phyloP scores from a whole-genome alignment of 441 rosid species.

The Flueggea neowawraea region DNA sequence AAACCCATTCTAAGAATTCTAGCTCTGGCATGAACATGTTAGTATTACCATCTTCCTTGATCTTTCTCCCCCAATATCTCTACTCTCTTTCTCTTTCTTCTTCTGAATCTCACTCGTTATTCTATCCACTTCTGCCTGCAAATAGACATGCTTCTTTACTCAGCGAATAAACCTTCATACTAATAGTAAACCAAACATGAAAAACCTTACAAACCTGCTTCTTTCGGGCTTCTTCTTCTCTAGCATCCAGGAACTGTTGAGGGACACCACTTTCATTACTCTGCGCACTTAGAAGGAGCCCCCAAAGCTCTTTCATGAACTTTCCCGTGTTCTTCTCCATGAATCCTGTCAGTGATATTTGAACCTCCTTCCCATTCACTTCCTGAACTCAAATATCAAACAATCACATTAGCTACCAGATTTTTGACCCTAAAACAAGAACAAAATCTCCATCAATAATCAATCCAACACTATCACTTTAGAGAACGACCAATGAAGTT shows the following conservation, averaged over 20 bases:
- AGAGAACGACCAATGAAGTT: constrained; percentile 4
- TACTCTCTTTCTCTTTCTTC: constrained; percentile 66
- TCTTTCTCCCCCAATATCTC: constrained; percentile 49
- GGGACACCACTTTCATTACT: constrained; percentile 91
- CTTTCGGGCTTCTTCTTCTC: constrained; percentile 74
- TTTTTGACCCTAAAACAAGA: too few relatives aligned
- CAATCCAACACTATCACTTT: neutral
- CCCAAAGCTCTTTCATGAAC: constrained; percentile 99
- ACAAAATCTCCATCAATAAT: too few relatives aligned
- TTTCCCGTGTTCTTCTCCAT: constrained; percentile 97
- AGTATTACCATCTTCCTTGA: constrained; percentile 76
- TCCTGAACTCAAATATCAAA: constrained; percentile 32
- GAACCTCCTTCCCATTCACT: constrained; percentile 94
- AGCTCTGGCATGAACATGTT: constrained; percentile 69
- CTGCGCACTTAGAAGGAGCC: constrained; percentile 89
- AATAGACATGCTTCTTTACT: constrained; percentile 8
- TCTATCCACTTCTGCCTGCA: constrained; percentile 69
- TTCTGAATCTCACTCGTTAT: constrained; percentile 57
- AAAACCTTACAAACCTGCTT: constrained; percentile 47
- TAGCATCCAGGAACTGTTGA: constrained; percentile 89
- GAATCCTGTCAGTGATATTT: constrained; percentile 89
- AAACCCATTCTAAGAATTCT: constrained; percentile 33
- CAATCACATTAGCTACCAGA: too few relatives aligned
- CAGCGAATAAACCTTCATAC: constrained; percentile 6
- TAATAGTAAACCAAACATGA: neutral